Evolutionary conservation across 495 filamentous ascomycete species (phyloP), one percentile per base, ranked within the genome.

Genomic region (Penicillium paxilli): DNA sequence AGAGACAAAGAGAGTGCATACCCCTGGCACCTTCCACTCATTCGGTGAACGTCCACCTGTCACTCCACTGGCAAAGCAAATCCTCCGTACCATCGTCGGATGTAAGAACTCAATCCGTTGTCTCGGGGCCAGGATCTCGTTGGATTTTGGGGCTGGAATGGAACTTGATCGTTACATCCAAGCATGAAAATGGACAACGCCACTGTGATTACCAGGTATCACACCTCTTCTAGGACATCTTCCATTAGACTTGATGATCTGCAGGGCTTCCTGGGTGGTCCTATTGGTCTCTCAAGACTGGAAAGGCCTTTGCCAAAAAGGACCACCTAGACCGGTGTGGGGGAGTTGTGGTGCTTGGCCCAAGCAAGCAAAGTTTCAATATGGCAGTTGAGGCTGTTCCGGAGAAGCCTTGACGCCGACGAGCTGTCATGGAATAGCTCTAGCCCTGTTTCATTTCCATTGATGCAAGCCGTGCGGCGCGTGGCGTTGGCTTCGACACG

Each of bases 41-140:
- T 19, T 19, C 17, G 35, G 35, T 42, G 20, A 22, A 21, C 40
- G 40, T 23, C 8, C 23, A 12, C 20, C 20, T 19, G 21, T 21
- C 2, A 5, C 17, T n/a, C n/a, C n/a, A n/a, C n/a, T n/a, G n/a
- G n/a, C 40, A 42, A 42, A 14, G 9, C 16, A 44, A 48, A 57
- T 51, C 47, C 47, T 47, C 38, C 51, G 35, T 52, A 48, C 48
- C 28, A 55, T 44, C 25, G 24, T 49, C 46, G 37, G 52, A 46
- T 41, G 49, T 58, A 51, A 62, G 54, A 55, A 52, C 48, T 58
- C 49, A 58, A 58, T 37, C 44, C 55, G 48, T 49, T 41, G 14
- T 49, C 47, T 37, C 47, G 17, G 28, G 17, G 26, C 16, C 16
- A 23, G 24, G 47, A 12, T 33, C 25, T 33, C 21, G 30, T 21